phyloP scores from a whole-genome alignment of 2,329 filamentous ascomycete species.

The Akanthomyces dipterigenus region DNA sequence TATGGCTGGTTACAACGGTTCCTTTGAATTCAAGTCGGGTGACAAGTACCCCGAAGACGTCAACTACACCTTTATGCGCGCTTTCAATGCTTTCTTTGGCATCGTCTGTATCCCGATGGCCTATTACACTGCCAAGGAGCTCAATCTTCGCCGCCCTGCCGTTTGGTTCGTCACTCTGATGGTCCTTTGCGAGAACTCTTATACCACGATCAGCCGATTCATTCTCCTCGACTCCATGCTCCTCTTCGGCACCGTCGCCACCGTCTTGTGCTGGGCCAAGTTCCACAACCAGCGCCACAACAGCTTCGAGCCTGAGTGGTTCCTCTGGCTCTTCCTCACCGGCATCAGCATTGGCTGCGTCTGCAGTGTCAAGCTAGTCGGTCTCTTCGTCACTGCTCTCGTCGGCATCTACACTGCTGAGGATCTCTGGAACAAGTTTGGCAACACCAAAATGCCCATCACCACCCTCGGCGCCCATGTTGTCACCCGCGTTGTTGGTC shows the following conservation, averaged over 20 bases:
- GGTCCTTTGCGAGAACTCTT: conserved; percentile 98
- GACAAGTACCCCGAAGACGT: conserved; percentile 90
- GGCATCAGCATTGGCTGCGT: conserved; percentile 96
- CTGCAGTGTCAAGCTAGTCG: conserved; percentile 97
- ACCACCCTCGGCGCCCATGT: conserved; percentile 70
- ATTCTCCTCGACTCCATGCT: conserved; percentile 98
- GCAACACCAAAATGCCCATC: conserved; percentile 83
- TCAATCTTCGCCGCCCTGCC: conserved; percentile 77
- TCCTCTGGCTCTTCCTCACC: conserved; percentile 86
- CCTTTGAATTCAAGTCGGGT: conserved; percentile 98
- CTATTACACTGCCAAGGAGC: conserved; percentile 88
- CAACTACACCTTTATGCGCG: conserved; percentile 97
- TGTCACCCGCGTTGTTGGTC: conserved; percentile 69
- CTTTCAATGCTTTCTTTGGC: conserved; percentile 94
- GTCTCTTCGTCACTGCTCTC: conserved; percentile 88
- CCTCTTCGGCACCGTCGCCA: conserved; percentile 96
- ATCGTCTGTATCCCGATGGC: conserved; percentile 88
- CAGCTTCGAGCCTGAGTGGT: conserved; percentile 89
- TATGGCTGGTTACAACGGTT: conserved; percentile 95
- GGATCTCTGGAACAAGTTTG: conserved; percentile 97
- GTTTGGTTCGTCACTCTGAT: conserved; percentile 95
- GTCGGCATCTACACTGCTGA: conserved; percentile 94
- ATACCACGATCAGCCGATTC: conserved; percentile 97
- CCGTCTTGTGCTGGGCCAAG: conserved; percentile 92
- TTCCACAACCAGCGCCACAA: conserved; percentile 84